These are phyloP conservation scores for Pleurotus djamor DNA, from an alignment of 768 basidiomycete species.

Conservation along the genomic window DNA sequence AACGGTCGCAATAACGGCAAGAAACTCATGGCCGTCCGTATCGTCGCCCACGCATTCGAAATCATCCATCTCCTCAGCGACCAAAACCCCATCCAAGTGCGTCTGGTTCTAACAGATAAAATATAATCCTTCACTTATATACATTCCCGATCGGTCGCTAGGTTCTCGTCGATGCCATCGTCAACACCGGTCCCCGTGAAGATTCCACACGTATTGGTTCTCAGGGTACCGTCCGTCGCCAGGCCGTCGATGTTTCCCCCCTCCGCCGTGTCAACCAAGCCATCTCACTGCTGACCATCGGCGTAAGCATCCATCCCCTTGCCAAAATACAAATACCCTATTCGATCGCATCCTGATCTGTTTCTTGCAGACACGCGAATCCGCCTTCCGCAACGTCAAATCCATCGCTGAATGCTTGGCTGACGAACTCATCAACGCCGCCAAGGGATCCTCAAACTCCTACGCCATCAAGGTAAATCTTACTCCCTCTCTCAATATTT, in stretches of 20 bases:
- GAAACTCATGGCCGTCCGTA: constrained; percentile 98
- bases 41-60: constrained; percentile 99
- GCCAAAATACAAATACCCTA: not conserved
- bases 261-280: constrained; percentile 98
- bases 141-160: constrained; percentile 21
- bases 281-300: constrained; percentile 90
- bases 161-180: constrained; percentile 97
- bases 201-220: constrained; percentile 99
- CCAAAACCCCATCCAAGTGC: constrained; percentile 98
- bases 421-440: constrained; percentile 99
- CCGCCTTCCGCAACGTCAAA: constrained; percentile 99
- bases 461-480: constrained; percentile 93
- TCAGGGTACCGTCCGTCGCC: constrained; percentile 98
- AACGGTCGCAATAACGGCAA: constrained; percentile 99
- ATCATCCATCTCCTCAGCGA: constrained; percentile 99
- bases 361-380: constrained; percentile 84
- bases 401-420: constrained; percentile 98
- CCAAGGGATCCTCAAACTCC: constrained; percentile 99
- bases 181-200: constrained; percentile 99
- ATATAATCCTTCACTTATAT: not conserved
- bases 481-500: not conserved
- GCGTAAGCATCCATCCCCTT: constrained; percentile 54
- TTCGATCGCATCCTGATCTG: constrained; percentile 5
- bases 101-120: constrained; percentile 16
- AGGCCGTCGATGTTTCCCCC: constrained; percentile 99